Conservation (phyloP, 2,329 filamentous ascomycete species). For the Colletotrichum gloeosporioides region DNA sequence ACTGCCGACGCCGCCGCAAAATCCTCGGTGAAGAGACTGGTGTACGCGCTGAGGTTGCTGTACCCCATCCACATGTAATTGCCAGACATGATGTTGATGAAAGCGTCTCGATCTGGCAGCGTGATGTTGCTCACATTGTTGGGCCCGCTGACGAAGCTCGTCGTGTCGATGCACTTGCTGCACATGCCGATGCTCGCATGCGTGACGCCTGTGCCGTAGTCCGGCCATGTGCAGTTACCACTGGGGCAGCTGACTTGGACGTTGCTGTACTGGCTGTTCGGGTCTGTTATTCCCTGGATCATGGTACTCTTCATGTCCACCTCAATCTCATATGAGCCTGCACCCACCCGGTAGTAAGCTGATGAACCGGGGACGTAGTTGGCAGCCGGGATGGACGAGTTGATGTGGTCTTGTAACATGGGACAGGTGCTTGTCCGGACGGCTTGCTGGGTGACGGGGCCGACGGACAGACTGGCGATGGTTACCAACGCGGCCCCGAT, state of each 20-base stretch:
- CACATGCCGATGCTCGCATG: conserved; percentile 13
- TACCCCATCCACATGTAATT: conserved; percentile 15
- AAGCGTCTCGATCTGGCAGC: not conserved
- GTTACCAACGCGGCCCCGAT: conserved; percentile 26
- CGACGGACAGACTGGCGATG: conserved; percentile 31
- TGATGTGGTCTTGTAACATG: not conserved
- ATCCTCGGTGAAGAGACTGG: not conserved
- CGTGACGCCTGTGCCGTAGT: conserved; percentile 10
- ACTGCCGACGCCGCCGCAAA: not conserved
- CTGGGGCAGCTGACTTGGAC: not conserved
- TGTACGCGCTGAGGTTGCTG: conserved; percentile 9
- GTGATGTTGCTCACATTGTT: not conserved
- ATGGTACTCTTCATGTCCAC: conserved; percentile 35
- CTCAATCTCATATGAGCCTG: conserved; percentile 27
- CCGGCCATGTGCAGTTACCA: conserved; percentile 13
- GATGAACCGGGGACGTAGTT: conserved; percentile 21
- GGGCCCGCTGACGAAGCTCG: conserved; percentile 3
- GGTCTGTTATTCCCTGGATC: conserved; percentile 32
- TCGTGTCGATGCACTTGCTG: conserved; percentile 12
- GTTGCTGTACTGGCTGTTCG: conserved; percentile 24
- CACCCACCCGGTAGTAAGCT: conserved; percentile 24
- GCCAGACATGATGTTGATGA: not conserved
- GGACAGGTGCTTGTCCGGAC: conserved; percentile 25
- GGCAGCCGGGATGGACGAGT: not conserved
- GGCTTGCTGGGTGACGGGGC: conserved; percentile 35